phyloP scores from a whole-genome alignment of 2,329 filamentous ascomycete species.

The Emergomyces pasteurianus region DNA sequence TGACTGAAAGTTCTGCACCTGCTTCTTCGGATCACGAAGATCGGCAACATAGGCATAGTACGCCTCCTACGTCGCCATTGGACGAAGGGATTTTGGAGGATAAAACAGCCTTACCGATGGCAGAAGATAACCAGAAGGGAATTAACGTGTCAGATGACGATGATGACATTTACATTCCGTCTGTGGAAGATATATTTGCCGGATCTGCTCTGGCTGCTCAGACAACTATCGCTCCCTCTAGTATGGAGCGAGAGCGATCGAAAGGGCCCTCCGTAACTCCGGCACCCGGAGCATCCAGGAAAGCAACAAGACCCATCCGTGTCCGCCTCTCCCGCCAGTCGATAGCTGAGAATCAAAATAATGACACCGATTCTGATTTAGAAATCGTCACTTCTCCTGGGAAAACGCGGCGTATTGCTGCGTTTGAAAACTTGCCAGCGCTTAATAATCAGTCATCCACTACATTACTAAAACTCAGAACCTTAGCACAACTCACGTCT shows the following conservation, averaged over 20 bases:
- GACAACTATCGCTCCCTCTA: neutral
- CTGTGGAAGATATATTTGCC: constrained; percentile 1
- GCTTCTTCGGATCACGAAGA: constrained; percentile 33
- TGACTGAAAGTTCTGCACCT: constrained; percentile 21
- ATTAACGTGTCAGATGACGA: neutral
- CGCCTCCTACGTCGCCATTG: constrained; percentile 59
- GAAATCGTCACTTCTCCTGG: constrained; percentile 46
- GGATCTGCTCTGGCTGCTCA: neutral
- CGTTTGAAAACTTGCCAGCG: constrained; percentile 58
- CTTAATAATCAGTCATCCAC: constrained; percentile 45
- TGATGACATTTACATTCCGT: neutral
- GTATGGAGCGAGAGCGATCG: neutral
- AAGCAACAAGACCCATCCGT: constrained; percentile 19
- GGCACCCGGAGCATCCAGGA: neutral
- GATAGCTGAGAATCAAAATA: constrained; percentile 23
- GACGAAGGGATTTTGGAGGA: constrained; percentile 16
- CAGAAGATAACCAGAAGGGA: neutral
- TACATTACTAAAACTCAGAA: constrained; percentile 56
- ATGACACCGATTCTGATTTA: constrained; percentile 43
- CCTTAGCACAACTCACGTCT: constrained; percentile 56
- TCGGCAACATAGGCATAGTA: constrained; percentile 37
- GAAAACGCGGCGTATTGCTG: constrained; percentile 35
- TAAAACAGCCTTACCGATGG: constrained; percentile 1
- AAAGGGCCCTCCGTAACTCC: constrained; percentile 1
- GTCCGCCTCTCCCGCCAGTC: constrained; percentile 30